Conservation (phyloP, 495 filamentous ascomycete species). For the Xylaria curta region DNA sequence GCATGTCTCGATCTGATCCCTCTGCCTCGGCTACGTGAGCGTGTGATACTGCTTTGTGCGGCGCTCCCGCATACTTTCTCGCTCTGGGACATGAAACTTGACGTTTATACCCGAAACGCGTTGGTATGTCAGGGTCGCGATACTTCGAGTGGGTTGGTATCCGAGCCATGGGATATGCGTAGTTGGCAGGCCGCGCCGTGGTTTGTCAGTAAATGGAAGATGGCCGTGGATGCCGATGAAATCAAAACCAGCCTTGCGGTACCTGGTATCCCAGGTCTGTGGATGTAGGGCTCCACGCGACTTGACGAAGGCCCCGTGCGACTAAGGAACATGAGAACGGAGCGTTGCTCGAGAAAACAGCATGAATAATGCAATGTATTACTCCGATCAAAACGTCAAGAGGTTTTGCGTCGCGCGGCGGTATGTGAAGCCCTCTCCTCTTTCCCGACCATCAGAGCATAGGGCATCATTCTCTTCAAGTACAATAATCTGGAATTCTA, state of each 20-base stretch:
- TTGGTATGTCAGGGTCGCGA: slow-evolving; percentile 2
- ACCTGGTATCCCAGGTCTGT: slow-evolving; percentile 23
- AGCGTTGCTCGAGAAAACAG: neutral
- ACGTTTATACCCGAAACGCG: slow-evolving; percentile 41
- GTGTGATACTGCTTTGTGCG: slow-evolving; percentile 47
- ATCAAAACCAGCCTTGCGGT: slow-evolving; percentile 9
- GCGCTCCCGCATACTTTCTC: slow-evolving; percentile 43
- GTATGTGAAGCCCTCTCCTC: too few relatives aligned
- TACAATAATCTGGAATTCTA: neutral
- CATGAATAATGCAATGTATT: neutral
- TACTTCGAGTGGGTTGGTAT: neutral
- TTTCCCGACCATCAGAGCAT: too few relatives aligned
- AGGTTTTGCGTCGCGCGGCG: neutral
- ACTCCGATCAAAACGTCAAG: neutral
- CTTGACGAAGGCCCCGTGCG: neutral
- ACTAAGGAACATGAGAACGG: neutral
- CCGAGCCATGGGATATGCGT: slow-evolving; percentile 27
- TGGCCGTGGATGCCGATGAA: slow-evolving; percentile 28
- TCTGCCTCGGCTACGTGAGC: slow-evolving; percentile 46
- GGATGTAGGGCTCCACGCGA: slow-evolving; percentile 15
- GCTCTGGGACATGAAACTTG: slow-evolving; percentile 49
- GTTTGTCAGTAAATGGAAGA: slow-evolving; percentile 30
- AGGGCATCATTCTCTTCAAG: neutral
- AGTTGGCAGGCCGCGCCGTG: slow-evolving; percentile 29
- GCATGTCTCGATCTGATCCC: slow-evolving; percentile 53